Evolutionary conservation across 768 basidiomycete species (phyloP), one percentile per base, ranked within the genome.

Genomic region (Boletus patriciae): DNA sequence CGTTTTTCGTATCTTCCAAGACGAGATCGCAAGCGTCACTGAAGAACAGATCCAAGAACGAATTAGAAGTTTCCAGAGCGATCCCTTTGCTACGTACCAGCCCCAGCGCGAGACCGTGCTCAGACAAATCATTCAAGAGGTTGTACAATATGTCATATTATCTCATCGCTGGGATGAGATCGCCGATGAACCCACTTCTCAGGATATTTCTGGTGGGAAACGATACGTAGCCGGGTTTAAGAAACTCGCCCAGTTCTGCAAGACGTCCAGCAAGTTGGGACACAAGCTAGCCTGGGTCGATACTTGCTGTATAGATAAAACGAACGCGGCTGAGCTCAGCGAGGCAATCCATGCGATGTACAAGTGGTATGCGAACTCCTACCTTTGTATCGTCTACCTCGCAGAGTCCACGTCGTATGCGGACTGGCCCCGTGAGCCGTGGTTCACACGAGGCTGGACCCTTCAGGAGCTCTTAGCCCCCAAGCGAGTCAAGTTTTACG

Each of bases 301-400:
- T 38, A 68, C 58, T 4, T 67, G 58, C 23, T 69, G 63, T n/a
- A 63, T 70, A 41, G 54, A 70, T 40, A 57, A 57, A 38, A 33
- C 41, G 1, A 63, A 54, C 33, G 47, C 40, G 5, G 44, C 52
- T 0, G 68, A 67, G 19, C 58, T 70, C 44, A 52, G 46, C 19
- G 66, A 67, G 18, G 57, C 68, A 10, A 56, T 69, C 10, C 52
- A 52, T 6, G 49, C 52, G 6, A 67, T 69, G 61, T 69, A 57
- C 57, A 47, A 50, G 44, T 69, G 68, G 66, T 69, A 69, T 49
- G 41, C 53, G 6, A 55, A 67, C 27, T 41, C 61, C 11, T 33
- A 57, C 31, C 33, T 69, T 34, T 69, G 68, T 36, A 54, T 67
- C 27, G 56, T 50, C n/a, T 45, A 67, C 37, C 58, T 66, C 6